Evolutionary conservation across 2,329 filamentous ascomycete species (phyloP).

Genomic region (Ascochyta pisi): DNA sequence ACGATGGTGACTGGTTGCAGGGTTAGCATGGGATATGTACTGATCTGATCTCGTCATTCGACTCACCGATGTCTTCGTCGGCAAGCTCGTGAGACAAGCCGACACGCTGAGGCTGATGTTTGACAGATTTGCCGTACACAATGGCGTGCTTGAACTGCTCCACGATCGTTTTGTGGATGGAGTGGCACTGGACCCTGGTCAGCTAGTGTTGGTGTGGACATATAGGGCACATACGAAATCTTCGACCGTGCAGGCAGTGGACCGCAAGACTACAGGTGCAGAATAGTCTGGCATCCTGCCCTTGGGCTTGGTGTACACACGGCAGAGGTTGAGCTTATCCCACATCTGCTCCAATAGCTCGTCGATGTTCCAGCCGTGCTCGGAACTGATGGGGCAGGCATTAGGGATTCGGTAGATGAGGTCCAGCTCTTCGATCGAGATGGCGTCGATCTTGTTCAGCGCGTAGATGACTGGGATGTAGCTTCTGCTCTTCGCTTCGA

Average conservation of each 20-base stretch:
- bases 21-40: conserved; percentile 28
- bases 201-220: conserved; percentile 37
- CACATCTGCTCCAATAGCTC: conserved; percentile 98
- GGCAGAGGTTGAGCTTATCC: conserved; percentile 90
- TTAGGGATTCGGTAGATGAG: conserved; percentile 96
- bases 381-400: conserved; percentile 94
- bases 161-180: conserved; percentile 94
- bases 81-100: conserved; percentile 88
- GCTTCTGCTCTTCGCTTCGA: conserved; percentile 91
- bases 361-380: conserved; percentile 95
- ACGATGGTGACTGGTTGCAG: conserved; percentile 50
- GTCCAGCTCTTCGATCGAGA: conserved; percentile 97
- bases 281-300: conserved; percentile 92
- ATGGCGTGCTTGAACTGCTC: conserved; percentile 96
- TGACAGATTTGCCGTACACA: conserved; percentile 97
- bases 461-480: conserved; percentile 99
- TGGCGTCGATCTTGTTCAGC: conserved; percentile 98
- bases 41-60: conserved; percentile 3
- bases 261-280: conserved; percentile 85
- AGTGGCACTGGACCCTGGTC: conserved; percentile 75
- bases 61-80: conserved; percentile 94
- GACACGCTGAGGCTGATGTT: conserved; percentile 97
- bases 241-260: conserved; percentile 85
- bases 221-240: conserved; percentile 77
- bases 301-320: conserved; percentile 98